Percentiles rank a stretch among this genome's conserved stretches.
Conservation (phyloP, 192 early-diverging fungal species). For the Gaertneriomyces semiglobifer region DNA sequence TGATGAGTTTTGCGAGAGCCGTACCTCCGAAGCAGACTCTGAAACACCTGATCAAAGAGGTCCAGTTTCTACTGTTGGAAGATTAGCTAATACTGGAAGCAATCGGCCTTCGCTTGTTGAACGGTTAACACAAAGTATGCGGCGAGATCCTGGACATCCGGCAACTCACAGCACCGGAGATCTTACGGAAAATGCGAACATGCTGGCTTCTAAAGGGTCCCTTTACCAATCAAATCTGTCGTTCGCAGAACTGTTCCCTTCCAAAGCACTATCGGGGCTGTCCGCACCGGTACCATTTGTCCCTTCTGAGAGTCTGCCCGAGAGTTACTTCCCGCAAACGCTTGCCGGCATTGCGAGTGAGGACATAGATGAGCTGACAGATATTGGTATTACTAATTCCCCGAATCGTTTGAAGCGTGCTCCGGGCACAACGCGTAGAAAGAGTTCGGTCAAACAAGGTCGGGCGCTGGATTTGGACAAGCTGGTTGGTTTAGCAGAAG, state of each 20-base stretch:
- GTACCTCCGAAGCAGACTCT: not conserved
- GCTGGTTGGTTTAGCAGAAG: not conserved
- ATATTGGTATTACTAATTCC: not conserved
- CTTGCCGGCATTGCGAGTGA: slow-evolving; percentile 14
- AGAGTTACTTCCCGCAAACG: slow-evolving; percentile 21
- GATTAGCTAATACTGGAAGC: not conserved
- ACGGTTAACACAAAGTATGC: slow-evolving; percentile 9
- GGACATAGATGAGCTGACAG: slow-evolving; percentile 20
- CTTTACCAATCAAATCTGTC: slow-evolving; percentile 3
- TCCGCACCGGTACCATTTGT: slow-evolving; percentile 15
- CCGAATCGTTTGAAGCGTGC: not conserved
- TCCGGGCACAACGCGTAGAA: not conserved
- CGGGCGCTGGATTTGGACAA: not conserved
- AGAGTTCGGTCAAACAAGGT: not conserved
- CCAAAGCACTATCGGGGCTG: slow-evolving; percentile 1
- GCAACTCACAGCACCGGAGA: not conserved
- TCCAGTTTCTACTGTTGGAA: not conserved
- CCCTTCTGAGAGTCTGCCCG: slow-evolving; percentile 9
- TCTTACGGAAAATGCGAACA: not conserved
- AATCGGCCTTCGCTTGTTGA: slow-evolving; percentile 10
- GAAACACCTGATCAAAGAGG: not conserved
- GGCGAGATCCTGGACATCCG: not conserved
- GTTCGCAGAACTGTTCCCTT: slow-evolving; percentile 14
- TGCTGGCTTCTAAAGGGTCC: not conserved
- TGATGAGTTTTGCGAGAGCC: not conserved